Base-by-base conservation (phyloP, 805 yeast species). In the Myxozyma nipponensis region DNA sequence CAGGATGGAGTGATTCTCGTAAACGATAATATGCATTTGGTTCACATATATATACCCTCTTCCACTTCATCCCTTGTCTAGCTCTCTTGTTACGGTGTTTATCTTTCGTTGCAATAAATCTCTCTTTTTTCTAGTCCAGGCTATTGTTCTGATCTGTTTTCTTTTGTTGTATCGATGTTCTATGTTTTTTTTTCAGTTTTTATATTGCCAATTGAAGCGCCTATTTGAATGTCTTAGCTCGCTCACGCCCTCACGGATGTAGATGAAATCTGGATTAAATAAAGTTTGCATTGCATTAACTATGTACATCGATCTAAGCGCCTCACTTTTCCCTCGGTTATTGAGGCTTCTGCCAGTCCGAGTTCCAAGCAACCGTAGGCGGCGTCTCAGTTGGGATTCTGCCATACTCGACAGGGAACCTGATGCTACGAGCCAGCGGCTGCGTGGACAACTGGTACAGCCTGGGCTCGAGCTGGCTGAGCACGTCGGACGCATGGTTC, bases 371-470 rank as follows among this genome's bases (percentile, higher is more conserved):
- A 53, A 77, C 76, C 62, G 78, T 80, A 18, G 97, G 85, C 13
- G 98, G 98, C 54, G 74, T 86, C 49, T 89, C 91, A 1, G 95
- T 84, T 19, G 98, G 98, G 7, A 86, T 81, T 63, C 93, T 80
- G n/a, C n/a, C n/a, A 66, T 87, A 66, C 63, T 91, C 96, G 61
- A 86, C 70, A 3, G 95, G 91, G 67, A 86, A 89, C 62, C 88
- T 73, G 59, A 78, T 77, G 45, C 74, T 74, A 39, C 67, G 67
- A 58, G 84, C 83, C 44, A 72, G 69, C 26, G 51, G 44, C 34
- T 40, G 42, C n/a, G n/a, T n/a, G 17, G 67, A 66, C 60, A 79
- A 82, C 46, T 73, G 76, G 60, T 73, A 89, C 45, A 91, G 71
- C 42, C 69, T 74, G 0, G 82, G 79, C 47, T 63, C 63, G 22